Evolutionary conservation across 176 grass and related monocot species (phyloP).

Genomic region (Eragrostis curvula): DNA sequence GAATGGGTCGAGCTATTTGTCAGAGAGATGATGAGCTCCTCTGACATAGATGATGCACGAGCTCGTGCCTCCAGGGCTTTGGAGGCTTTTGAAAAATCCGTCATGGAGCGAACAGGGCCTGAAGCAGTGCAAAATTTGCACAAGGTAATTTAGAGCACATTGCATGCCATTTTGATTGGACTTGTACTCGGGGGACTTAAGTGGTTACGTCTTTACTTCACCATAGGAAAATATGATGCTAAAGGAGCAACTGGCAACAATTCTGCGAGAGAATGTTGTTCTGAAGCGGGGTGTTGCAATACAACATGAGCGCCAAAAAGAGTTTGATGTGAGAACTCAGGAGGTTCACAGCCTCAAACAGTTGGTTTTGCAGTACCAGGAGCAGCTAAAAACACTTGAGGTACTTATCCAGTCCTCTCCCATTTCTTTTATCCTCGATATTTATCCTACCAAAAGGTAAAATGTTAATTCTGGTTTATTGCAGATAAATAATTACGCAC

Average conservation of each 20-base stretch:
- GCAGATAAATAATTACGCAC: conserved; percentile 74
- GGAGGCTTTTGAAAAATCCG: conserved; percentile 71
- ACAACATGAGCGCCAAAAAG: conserved; percentile 77
- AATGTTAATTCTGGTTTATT: not conserved
- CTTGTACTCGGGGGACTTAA: conserved; percentile 6
- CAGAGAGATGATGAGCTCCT: conserved; percentile 76
- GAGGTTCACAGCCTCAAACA: conserved; percentile 68
- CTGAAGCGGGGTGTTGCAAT: conserved; percentile 77
- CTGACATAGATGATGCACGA: conserved; percentile 73
- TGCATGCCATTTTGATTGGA: not conserved
- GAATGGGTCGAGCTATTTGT: conserved; percentile 86
- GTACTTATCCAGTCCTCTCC: not conserved
- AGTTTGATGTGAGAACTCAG: conserved; percentile 56
- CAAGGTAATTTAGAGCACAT: conserved; percentile 54
- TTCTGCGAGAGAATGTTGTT: conserved; percentile 69
- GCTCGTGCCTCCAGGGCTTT: conserved; percentile 68
- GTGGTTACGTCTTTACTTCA: conserved; percentile 20
- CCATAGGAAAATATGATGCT: conserved; percentile 66
- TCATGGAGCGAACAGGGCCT: conserved; percentile 49
- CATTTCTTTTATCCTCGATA: not conserved
- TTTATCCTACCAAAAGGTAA: not conserved
- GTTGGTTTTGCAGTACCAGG: conserved; percentile 63
- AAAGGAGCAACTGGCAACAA: conserved; percentile 60
- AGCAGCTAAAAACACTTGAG: conserved; percentile 76
- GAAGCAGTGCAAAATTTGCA: conserved; percentile 64